Evolutionary conservation across 768 basidiomycete genomes (phyloP), one percentile per base, ranked within the genome.

Genomic region (Amanita molliuscula): DNA sequence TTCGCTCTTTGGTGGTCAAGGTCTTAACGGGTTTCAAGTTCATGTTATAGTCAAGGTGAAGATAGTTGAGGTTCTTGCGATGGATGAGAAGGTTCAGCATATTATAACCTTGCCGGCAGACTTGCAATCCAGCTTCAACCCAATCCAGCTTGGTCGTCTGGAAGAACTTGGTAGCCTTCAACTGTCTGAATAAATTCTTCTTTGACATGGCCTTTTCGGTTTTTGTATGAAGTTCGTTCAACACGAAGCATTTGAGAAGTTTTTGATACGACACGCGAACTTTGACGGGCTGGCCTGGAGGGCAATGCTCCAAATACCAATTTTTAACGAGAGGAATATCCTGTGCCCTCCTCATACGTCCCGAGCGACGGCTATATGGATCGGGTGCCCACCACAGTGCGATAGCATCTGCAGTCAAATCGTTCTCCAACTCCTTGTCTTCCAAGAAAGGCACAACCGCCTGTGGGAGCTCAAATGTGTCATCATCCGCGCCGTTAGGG

Each of bases 131-230:
- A 2, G 95, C 96, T 66, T 99, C 96, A 33, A 99, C 95, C 96
- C 96, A 99, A 66, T 99, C 96, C 57, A 99, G 69, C 56, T 79
- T 90, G 3, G 96, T 99, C 11, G 89, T 91, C 73, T 98, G 96
- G 83, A 99, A 99, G 71, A 99, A 99, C 68, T 98, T 98, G 51
- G 96, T 99, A n/a, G 89, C 85, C 68, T 97, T 98, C 51, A 93
- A 74, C 62, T 93, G 89, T 38, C 91, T 77, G 78, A 99, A 98
- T 44, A 98, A 63, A 61, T 94, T 96, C 72, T 95, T 92, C 81
- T 95, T 98, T 55, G 89, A 86, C 88, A 96, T 95, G 6, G 96
- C 86, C 67, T 96, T 98, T 66, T 96, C 93, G 4, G 84, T 77
- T 41, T 88, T 76, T 48, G 84, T 84, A 60, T 88, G 83, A 38